phyloP scores from a whole-genome alignment of 2,329 filamentous ascomycete species.

The Pestalotiopsis sp. region DNA sequence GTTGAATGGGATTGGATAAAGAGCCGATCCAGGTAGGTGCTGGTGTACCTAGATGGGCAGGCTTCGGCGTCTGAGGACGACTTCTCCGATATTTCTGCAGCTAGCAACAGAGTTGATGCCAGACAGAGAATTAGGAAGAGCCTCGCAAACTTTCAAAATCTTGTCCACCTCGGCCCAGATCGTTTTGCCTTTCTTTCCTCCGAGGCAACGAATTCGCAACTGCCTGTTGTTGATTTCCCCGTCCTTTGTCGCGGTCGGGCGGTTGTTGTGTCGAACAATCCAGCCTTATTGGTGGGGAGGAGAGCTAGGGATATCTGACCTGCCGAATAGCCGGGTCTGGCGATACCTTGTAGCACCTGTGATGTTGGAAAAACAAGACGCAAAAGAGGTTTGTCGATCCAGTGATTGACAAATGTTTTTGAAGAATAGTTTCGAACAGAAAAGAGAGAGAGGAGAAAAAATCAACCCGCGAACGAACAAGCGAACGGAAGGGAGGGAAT shows the following conservation, averaged over 20 bases:
- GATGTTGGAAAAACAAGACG: neutral
- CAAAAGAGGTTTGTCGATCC: neutral
- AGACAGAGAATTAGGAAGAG: neutral
- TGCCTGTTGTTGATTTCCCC: neutral
- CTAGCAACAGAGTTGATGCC: neutral
- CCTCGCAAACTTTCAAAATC: neutral
- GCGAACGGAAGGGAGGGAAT: neutral
- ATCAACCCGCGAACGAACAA: neutral
- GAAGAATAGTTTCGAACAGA: neutral
- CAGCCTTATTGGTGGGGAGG: neutral
- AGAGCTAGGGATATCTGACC: neutral
- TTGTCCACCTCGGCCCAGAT: neutral
- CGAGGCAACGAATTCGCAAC: neutral
- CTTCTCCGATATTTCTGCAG: neutral
- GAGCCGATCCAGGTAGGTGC: neutral
- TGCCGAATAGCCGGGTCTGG: neutral
- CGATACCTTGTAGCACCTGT: neutral
- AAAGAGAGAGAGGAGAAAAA: neutral
- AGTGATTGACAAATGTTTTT: neutral
- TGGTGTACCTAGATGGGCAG: neutral
- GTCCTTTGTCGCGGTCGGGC: neutral
- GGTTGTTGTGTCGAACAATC: neutral
- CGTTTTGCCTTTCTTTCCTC: neutral
- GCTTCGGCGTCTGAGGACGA: neutral
- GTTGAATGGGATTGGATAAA: neutral